Conservation (phyloP, 2,329 filamentous ascomycete species). For the Pseudophaeomoniella oleicola region DNA sequence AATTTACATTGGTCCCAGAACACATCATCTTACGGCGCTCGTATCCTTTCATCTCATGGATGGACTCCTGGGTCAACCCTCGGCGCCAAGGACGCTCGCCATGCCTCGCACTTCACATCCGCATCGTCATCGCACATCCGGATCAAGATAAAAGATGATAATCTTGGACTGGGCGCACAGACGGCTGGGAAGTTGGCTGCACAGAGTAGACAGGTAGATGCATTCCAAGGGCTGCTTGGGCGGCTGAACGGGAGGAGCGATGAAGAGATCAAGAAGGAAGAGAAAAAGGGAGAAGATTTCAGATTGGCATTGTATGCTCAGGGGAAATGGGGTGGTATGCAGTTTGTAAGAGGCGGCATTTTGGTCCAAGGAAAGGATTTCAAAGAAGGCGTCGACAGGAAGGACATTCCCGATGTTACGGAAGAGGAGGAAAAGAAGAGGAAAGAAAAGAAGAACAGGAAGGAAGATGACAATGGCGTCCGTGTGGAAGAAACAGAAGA, state of each 20-base stretch:
- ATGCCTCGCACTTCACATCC: constrained; percentile 55
- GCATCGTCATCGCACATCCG: constrained; percentile 77
- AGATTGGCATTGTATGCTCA: constrained; percentile 62
- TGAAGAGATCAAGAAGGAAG: constrained; percentile 54
- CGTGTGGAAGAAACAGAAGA: constrained; percentile 4
- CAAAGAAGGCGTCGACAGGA: constrained; percentile 15
- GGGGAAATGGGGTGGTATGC: constrained; percentile 63
- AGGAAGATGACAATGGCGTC: constrained; percentile 15
- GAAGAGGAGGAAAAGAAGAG: constrained; percentile 38
- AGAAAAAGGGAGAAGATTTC: constrained; percentile 51
- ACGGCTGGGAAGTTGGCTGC: constrained; percentile 35
- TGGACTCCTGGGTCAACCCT: constrained; percentile 79
- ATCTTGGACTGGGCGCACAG: constrained; percentile 66
- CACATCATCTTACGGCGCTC: constrained; percentile 72
- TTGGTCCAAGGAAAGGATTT: constrained; percentile 37
- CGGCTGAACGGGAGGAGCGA: constrained; percentile 79
- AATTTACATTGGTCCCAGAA: constrained; percentile 87
- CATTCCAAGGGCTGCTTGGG: constrained; percentile 73
- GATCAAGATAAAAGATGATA: constrained; percentile 65
- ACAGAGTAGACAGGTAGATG: constrained; percentile 49
- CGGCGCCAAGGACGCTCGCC: constrained; percentile 55
- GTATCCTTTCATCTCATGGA: constrained; percentile 73
- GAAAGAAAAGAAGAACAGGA: constrained; percentile 17
- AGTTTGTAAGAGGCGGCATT: constrained; percentile 77
- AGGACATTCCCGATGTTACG: constrained; percentile 23